A percentile compares a stretch with the other conserved stretches of the same genome.
Conservation (phyloP, 805 yeast species). For the Cyberlindnera samutprakarnensis region DNA sequence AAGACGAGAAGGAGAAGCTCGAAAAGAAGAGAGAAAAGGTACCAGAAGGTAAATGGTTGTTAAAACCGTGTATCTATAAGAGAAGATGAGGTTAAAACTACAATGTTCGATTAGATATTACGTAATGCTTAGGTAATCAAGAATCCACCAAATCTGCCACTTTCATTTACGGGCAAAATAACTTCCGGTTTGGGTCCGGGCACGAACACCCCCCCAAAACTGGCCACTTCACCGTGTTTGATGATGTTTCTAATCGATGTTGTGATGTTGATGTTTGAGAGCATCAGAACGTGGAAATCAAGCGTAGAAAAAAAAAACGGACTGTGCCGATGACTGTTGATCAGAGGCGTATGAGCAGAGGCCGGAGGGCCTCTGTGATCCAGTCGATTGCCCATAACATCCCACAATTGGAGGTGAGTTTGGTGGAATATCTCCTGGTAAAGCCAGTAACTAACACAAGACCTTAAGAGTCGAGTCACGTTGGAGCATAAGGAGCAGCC, state of each 20-base stretch:
- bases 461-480: no score
- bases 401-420: constrained; percentile 28
- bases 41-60: constrained; percentile 81
- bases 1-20: constrained; percentile 52
- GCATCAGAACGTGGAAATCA: background rate
- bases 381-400: constrained; percentile 50
- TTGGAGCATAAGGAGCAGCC: no score
- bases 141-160: background rate
- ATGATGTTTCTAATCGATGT: no score
- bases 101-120: background rate
- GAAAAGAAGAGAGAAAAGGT: constrained; percentile 42
- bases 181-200: no score
- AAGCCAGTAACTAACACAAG: no score
- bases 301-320: background rate
- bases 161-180: background rate
- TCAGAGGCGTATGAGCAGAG: constrained; percentile 25
- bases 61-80: constrained; percentile 95
- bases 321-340: constrained; percentile 13
- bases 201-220: no score
- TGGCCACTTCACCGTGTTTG: no score
- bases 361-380: constrained; percentile 56
- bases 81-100: constrained; percentile 48
- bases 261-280: no score
- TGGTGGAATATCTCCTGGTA: no score
- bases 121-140: background rate